Base-by-base conservation (phyloP, 2,329 filamentous ascomycete genomes). In the Fonsecaea monophora region DNA sequence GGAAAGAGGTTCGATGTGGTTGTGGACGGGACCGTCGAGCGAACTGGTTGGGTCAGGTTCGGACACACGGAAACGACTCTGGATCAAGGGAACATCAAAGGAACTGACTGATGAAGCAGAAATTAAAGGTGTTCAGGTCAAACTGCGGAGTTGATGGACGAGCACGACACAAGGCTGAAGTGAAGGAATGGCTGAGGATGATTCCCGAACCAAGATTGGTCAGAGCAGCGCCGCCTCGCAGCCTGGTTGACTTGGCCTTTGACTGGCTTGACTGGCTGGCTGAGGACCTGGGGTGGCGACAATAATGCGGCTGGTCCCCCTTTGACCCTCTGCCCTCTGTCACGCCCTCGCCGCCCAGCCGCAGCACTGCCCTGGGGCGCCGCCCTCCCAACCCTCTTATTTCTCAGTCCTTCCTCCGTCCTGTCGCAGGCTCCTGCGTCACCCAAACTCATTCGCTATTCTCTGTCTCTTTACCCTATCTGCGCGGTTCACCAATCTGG, bases 81-180 rank as follows among this genome's bases (percentile, higher is more conserved):
- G 21, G 9, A 4, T 13, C 10, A 25, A 50, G 15, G 4, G 45
- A 12, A 13, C 58, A 37, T 66, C 45, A 25, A 21, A 48, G 15
- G 55, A 13, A 53, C 2, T 15, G 25, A 21, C 10, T 30, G 45
- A 50, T 50, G 45, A 50, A 30, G 45, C 25, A 21, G 45, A 25
- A 25, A 2, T 50, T 9, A 50, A 50, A 50, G 21, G 18, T 25
- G 18, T 50, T 21, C 7, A 25, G n/a, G 37, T 13, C 48, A 62
- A 32, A 38, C 32, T 45, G 60, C 34, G 53, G 60, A 42, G 45
- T 50, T 50, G 45, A 13, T 50, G 45, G 18, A 50, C 9, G n/a
- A 53, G 25, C 59, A 54, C n/a, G 62, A 42, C 42, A 55, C 62
- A 58, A 65, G 62, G 62, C 62, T 59, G 62, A 38, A 64, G 30